Conservation (phyloP, 345 rosid genomes). For the Acer yangbiense region DNA sequence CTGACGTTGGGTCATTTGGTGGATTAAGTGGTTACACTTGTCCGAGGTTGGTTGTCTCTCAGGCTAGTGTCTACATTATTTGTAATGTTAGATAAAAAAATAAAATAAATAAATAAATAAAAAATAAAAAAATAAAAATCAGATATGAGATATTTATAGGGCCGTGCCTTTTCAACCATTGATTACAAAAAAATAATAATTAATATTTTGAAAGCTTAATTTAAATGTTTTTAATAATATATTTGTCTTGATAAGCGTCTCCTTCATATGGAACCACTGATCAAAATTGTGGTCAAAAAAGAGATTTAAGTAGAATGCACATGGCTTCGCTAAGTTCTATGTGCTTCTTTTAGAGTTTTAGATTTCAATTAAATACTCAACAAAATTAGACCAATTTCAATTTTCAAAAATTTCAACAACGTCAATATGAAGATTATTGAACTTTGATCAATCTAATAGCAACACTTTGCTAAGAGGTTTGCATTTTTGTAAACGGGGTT, state of each 20-base stretch:
- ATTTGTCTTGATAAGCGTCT: background rate
- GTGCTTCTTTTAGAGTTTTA: background rate
- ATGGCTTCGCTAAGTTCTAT: slow-evolving; percentile 5
- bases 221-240: background rate
- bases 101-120: background rate
- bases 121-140: too few relatives aligned
- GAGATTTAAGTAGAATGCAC: slow-evolving; percentile 5
- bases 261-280: background rate
- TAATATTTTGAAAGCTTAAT: background rate
- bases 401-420: too few relatives aligned
- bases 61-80: background rate
- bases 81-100: background rate
- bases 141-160: background rate
- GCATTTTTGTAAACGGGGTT: too few relatives aligned
- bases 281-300: background rate
- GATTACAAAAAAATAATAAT: background rate
- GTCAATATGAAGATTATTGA: too few relatives aligned
- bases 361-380: background rate
- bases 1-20: background rate
- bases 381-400: background rate
- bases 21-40: slow-evolving; percentile 8
- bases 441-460: background rate
- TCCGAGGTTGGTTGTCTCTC: slow-evolving; percentile 17
- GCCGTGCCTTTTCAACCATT: slow-evolving; percentile 8
- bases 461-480: too few relatives aligned